Conservation (phyloP, 345 rosid genomes). For the Syzygium aromaticum region DNA sequence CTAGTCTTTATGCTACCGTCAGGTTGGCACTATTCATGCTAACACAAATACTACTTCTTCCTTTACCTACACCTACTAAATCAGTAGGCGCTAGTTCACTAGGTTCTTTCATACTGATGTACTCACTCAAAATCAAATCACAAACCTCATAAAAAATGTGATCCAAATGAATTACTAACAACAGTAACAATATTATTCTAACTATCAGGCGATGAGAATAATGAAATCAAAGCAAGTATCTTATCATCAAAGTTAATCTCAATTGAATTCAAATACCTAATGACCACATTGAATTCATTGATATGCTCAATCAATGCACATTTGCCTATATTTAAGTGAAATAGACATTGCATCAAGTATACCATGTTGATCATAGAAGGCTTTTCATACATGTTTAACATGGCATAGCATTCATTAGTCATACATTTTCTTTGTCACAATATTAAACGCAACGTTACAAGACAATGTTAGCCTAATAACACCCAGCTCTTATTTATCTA, state of each 20-base stretch:
- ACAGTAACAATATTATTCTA: background rate
- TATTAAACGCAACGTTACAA: too few species aligned
- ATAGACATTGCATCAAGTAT: background rate
- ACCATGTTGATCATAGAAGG: too few species aligned
- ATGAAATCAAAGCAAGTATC: background rate
- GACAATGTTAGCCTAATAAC: too few species aligned
- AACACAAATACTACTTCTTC: background rate
- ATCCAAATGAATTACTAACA: background rate
- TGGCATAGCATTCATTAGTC: too few species aligned
- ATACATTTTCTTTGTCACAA: too few species aligned
- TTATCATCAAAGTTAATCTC: background rate
- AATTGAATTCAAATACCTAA: background rate
- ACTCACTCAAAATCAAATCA: background rate
- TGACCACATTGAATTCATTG: background rate
- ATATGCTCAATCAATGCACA: background rate
- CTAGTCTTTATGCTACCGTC: background rate
- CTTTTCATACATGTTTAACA: background rate
- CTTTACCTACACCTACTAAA: background rate
- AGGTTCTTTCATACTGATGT: background rate
- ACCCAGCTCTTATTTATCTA: background rate
- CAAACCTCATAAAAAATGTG: background rate
- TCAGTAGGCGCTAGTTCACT: background rate
- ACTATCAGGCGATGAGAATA: background rate
- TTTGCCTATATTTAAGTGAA: background rate
- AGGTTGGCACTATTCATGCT: background rate